These are phyloP conservation scores for Gaertneriomyces semiglobifer DNA, from an alignment of 192 early-diverging fungal species.

Conservation along the genomic window DNA sequence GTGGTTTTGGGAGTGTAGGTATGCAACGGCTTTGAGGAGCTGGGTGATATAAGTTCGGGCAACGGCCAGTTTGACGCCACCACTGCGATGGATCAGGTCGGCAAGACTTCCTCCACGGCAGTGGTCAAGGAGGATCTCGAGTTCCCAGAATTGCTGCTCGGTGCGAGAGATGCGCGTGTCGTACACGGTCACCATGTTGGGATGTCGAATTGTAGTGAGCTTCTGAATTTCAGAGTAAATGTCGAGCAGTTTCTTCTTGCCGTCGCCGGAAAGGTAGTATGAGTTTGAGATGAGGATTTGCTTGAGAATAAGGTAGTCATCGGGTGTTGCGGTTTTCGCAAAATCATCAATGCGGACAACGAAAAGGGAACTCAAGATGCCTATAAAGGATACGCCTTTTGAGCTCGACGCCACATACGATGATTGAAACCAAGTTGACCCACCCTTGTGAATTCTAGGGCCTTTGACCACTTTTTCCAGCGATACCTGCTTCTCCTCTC, in stretches of 20 bases:
- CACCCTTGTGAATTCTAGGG: conserved; percentile 15
- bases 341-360: conserved; percentile 5
- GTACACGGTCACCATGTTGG: conserved; percentile 29
- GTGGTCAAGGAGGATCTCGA: conserved; percentile 35
- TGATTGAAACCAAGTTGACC: not conserved
- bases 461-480: conserved; percentile 24
- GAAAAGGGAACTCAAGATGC: conserved; percentile 16
- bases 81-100: conserved; percentile 25
- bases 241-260: conserved; percentile 32
- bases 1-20: conserved; percentile 36
- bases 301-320: conserved; percentile 14
- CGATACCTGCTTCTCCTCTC: not conserved
- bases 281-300: conserved; percentile 17
- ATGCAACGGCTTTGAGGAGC: conserved; percentile 35
- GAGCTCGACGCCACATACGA: not conserved
- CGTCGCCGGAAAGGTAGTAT: conserved; percentile 24
- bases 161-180: conserved; percentile 19
- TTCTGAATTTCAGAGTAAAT: conserved; percentile 24
- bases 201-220: conserved; percentile 28
- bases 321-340: not conserved
- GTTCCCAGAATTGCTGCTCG: not conserved
- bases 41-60: conserved; percentile 33
- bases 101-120: conserved; percentile 31
- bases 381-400: not conserved
- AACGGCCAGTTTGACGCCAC: conserved; percentile 22